Evolutionary conservation across 2,329 filamentous ascomycete species (phyloP), one percentile per base, ranked within the genome.

Genomic region (Thyridium curvatum): DNA sequence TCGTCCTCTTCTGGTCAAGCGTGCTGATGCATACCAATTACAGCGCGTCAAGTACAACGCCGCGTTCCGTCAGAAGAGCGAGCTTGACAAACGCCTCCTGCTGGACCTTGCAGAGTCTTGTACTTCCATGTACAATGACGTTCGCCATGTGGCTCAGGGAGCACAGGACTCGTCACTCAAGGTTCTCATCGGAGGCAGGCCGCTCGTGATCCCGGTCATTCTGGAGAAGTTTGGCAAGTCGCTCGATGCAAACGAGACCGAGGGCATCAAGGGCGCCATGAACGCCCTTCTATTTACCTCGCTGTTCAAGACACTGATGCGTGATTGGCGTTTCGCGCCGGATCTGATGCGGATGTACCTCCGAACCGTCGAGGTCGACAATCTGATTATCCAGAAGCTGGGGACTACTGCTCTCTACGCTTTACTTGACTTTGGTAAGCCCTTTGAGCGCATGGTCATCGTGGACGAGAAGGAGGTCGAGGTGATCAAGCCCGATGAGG

Each of bases 11-110:
- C 75, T 98, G 10, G 82, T 97, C 42, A 87, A 93, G 56, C 79
- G 93, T 46, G 93, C 93, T 13, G 90, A 95, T 56, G 85, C 94
- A 3, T 98, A 98, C 58, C 90, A 97, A 53, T 73, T 96, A 40
- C 84, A 96, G 58, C 83, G 93, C n/a, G 72, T 95, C 37, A 87
- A 94, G 50, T 90, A 96, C 64, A 98, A 97, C 52, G 84, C 91
- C 18, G 83, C 87, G 2, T 86, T 91, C 15, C 77, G 93, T 38
- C 85, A 86, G 33, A 90, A 91, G 58, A 94, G 88, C 28, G 82
- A 89, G n/a, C 70, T 98, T 2, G 93, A 98, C 60, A 91, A 89
- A 59, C 74, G 72, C 12, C 66, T 98, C 12, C 69, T 98, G 2
- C 70, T 94, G 13, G 90, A 98, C 57, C 72, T 98, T 30, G 88